These are phyloP conservation scores for Exophiala sp. DNA, from an alignment of 2,329 filamentous ascomycete species.

Conservation along the genomic window DNA sequence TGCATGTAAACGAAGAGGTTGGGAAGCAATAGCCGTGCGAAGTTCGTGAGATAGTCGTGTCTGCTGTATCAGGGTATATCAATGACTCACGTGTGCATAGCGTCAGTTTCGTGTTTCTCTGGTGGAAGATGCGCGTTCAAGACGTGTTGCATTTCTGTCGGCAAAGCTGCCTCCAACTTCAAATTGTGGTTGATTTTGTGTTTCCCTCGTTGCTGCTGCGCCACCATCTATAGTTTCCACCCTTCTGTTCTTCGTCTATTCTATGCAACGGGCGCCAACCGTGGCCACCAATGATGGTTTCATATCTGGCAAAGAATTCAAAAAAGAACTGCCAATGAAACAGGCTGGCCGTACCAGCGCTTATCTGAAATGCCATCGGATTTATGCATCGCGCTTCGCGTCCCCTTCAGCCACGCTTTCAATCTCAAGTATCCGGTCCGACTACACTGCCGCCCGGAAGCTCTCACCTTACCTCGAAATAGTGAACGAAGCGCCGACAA, in stretches of 20 bases:
- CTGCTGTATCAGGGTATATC: not conserved
- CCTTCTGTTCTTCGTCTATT: conserved; percentile 2
- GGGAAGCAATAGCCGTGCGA: conserved; percentile 18
- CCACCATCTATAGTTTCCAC: not conserved
- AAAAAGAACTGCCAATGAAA: conserved; percentile 12
- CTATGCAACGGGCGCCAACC: conserved; percentile 10
- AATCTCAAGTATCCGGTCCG: conserved; percentile 13
- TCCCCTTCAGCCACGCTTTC: conserved; percentile 5
- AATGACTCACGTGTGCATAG: conserved; percentile 16
- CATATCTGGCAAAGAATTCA: not conserved
- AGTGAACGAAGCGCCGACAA: conserved; percentile 24
- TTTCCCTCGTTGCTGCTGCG: not conserved
- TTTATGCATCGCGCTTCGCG: conserved; percentile 21
- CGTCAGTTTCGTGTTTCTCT: conserved; percentile 9
- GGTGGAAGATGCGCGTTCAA: conserved; percentile 1
- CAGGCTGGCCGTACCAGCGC: conserved; percentile 10
- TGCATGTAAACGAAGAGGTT: conserved; percentile 24
- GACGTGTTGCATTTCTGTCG: conserved; percentile 8
- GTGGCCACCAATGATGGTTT: conserved; percentile 2
- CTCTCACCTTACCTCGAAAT: conserved; percentile 25
- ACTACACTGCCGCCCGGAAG: conserved; percentile 25
- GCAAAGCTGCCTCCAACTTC: not conserved
- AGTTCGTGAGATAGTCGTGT: conserved; percentile 15
- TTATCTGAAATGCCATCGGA: conserved; percentile 11
- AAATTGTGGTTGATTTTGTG: too few species aligned